A percentile compares a stretch with the other conserved stretches of the same genome.
Evolutionary conservation across 2,329 filamentous ascomycete genomes (phyloP).

Genomic region (Penicillium brevicompactum): DNA sequence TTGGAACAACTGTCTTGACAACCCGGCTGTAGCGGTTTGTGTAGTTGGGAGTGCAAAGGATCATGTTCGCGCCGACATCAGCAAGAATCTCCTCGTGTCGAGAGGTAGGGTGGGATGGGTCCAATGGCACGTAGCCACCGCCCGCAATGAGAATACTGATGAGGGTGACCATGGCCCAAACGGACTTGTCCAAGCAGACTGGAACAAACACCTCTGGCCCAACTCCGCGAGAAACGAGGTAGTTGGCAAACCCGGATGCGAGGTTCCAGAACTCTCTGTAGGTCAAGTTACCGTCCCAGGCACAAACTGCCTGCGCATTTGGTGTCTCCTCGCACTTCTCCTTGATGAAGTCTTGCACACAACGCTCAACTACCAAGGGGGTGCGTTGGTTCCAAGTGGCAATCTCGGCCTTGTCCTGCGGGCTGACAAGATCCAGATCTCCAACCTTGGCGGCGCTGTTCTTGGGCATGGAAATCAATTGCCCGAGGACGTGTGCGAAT

Average conservation of each 20-base stretch:
- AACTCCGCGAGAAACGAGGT: slow-evolving; percentile 34
- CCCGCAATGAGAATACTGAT: slow-evolving; percentile 38
- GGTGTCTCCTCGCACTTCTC: slow-evolving; percentile 29
- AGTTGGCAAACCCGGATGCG: slow-evolving; percentile 34
- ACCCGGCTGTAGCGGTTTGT: slow-evolving; percentile 29
- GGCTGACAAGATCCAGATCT: slow-evolving; percentile 35
- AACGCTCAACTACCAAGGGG: slow-evolving; percentile 28
- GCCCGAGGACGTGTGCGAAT: slow-evolving; percentile 43
- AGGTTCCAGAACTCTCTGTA: slow-evolving; percentile 34
- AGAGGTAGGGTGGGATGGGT: slow-evolving; percentile 37
- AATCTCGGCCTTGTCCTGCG: slow-evolving; percentile 36
- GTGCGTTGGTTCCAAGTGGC: slow-evolving; percentile 34
- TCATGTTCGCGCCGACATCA: slow-evolving; percentile 34
- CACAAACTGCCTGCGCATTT: slow-evolving; percentile 34
- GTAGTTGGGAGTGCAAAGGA: slow-evolving; percentile 37
- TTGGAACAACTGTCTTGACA: slow-evolving; percentile 34
- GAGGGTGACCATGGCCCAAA: slow-evolving; percentile 37
- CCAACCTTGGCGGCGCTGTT: slow-evolving; percentile 25
- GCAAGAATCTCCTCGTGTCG: slow-evolving; percentile 36
- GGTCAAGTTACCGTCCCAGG: slow-evolving; percentile 39
- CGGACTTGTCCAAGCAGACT: slow-evolving; percentile 38
- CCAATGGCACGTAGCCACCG: slow-evolving; percentile 37
- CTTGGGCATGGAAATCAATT: slow-evolving; percentile 32
- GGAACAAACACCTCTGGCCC: slow-evolving; percentile 36
- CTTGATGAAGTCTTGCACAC: slow-evolving; percentile 36